These are phyloP conservation scores for Penicillium capsulatum DNA, from an alignment of 2,329 filamentous ascomycete genomes.

Conservation along the genomic window DNA sequence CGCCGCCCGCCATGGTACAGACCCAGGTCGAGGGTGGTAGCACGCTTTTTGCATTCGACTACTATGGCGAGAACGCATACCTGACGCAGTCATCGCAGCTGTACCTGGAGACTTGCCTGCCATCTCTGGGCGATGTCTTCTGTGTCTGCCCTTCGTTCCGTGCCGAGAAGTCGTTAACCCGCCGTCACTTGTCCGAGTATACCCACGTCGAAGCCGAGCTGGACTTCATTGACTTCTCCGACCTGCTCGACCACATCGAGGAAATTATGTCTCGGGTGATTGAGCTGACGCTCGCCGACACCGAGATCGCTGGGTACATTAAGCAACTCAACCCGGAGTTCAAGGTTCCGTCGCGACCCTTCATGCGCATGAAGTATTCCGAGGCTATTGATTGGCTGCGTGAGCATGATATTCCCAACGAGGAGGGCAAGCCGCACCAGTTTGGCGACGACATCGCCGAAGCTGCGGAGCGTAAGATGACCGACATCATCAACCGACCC, in stretches of 20 bases:
- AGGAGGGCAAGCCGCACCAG: constrained; percentile 80
- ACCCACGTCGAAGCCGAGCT: constrained; percentile 95
- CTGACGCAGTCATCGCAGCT: constrained; percentile 96
- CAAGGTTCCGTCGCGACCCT: constrained; percentile 73
- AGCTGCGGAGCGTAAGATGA: constrained; percentile 94
- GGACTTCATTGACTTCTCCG: constrained; percentile 89
- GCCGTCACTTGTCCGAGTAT: constrained; percentile 92
- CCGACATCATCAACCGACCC: constrained; percentile 88
- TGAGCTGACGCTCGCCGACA: constrained; percentile 69
- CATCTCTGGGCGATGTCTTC: constrained; percentile 89
- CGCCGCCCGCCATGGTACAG: constrained; percentile 85
- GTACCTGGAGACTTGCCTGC: constrained; percentile 92
- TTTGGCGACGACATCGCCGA: constrained; percentile 99
- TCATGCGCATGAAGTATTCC: constrained; percentile 89
- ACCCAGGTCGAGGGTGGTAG: constrained; percentile 91
- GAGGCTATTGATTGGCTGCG: constrained; percentile 94
- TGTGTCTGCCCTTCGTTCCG: constrained; percentile 99
- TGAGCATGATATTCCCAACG: constrained; percentile 86
- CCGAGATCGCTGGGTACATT: constrained; percentile 66
- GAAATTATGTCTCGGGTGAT: constrained; percentile 82
- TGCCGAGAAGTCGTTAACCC: constrained; percentile 90
- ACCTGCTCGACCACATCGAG: constrained; percentile 84
- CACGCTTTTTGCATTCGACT: constrained; percentile 83
- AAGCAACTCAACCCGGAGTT: constrained; percentile 90
- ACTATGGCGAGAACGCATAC: constrained; percentile 87